Percentiles rank a stretch among this genome's conserved stretches.
These are phyloP conservation scores for Paramecium primaurelia DNA, from an alignment of 73 alveolate genomes.

Conservation along the genomic window DNA sequence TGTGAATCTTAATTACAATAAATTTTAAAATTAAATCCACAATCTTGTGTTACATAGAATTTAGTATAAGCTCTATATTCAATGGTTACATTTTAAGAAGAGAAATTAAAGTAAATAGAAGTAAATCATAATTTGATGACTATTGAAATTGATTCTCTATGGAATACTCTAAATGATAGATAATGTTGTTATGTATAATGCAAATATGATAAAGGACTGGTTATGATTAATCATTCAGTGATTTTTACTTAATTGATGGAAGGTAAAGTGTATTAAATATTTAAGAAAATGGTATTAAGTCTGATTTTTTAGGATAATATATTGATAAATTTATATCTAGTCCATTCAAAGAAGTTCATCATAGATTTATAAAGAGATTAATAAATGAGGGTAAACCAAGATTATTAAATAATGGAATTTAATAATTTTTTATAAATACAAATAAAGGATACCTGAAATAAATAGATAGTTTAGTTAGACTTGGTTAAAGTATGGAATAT, in stretches of 20 bases:
- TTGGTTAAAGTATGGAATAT: constrained; percentile 6
- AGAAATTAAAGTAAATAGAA: neutral
- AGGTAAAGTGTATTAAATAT: neutral
- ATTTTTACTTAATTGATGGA: neutral
- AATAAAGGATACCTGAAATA: neutral
- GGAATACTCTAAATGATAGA: neutral
- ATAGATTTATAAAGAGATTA: neutral
- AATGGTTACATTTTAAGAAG: neutral
- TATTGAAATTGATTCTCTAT: neutral
- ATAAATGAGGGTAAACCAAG: neutral
- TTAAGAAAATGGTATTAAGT: neutral
- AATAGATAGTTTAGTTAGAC: neutral
- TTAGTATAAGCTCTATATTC: neutral
- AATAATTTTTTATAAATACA: neutral
- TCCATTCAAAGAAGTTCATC: neutral
- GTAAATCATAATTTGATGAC: neutral
- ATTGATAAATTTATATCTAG: neutral
- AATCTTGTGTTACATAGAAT: neutral
- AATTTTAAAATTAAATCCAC: neutral
- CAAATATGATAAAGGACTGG: neutral
- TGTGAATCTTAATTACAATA: neutral
- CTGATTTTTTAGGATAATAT: neutral
- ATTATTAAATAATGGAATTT: neutral
- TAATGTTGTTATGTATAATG: neutral
- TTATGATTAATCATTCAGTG: neutral